phyloP scores from a whole-genome alignment of 106 monocot species.

The Triglochin maritima region DNA sequence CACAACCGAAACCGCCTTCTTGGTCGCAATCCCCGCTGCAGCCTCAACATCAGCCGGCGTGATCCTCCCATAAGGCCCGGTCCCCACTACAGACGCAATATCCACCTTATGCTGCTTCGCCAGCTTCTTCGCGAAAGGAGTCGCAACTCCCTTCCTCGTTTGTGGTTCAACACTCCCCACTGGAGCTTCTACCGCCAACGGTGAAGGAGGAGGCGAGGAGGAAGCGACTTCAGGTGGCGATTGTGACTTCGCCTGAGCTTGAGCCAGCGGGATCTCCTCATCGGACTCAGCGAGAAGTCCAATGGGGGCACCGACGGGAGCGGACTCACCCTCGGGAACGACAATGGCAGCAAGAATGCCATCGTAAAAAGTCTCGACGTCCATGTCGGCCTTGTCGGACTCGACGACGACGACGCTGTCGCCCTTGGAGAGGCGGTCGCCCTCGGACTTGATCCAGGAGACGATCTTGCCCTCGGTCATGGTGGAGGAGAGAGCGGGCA shows the following conservation, averaged over 20 bases:
- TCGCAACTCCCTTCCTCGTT: conserved; percentile 41
- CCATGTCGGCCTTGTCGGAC: conserved; percentile 99
- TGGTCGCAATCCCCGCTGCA: conserved; percentile 60
- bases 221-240: conserved; percentile 9
- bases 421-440: conserved; percentile 78
- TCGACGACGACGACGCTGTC: conserved; percentile 95
- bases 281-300: conserved; percentile 89
- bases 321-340: conserved; percentile 67
- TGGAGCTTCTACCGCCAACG: conserved; percentile 16
- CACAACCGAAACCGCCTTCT: conserved; percentile 5
- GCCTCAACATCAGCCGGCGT: conserved; percentile 69
- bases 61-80: conserved; percentile 68
- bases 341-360: conserved; percentile 96
- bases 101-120: conserved; percentile 98
- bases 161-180: background rate
- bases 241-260: conserved; percentile 28
- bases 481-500: conserved; percentile 98
- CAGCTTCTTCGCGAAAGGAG: conserved; percentile 85
- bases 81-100: conserved; percentile 41
- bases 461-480: conserved; percentile 99
- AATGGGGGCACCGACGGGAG: conserved; percentile 90
- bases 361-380: conserved; percentile 97
- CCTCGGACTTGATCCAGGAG: conserved; percentile 82
- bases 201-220: conserved; percentile 9
- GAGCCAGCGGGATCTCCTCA: conserved; percentile 70